Conservation (phyloP, 2,329 filamentous ascomycete genomes). For the Tolypocladium endophyticum region DNA sequence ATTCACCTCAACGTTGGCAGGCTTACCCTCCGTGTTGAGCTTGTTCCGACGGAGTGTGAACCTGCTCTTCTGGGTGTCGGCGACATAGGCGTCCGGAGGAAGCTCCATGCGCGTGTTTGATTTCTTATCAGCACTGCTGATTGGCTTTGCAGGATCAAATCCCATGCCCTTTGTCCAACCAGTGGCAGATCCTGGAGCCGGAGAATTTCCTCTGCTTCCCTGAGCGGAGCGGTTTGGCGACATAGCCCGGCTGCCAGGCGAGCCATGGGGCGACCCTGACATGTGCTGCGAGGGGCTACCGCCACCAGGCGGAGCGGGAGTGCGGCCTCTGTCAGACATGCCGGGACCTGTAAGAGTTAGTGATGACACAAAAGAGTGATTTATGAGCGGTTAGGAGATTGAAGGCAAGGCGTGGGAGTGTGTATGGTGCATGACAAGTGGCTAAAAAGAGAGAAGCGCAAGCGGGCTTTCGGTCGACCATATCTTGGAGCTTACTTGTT, state of each 20-base stretch:
- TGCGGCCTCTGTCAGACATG: slow-evolving; percentile 23
- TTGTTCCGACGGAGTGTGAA: slow-evolving; percentile 23
- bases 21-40: slow-evolving; percentile 48
- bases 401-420: neutral
- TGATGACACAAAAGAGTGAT: neutral
- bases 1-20: slow-evolving; percentile 54
- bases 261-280: neutral
- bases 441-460: neutral
- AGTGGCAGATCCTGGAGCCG: neutral
- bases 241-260: slow-evolving; percentile 3
- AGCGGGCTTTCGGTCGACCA: neutral
- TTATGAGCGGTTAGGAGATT: no score
- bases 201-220: slow-evolving; percentile 3
- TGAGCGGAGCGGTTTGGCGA: slow-evolving; percentile 10
- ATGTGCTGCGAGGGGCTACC: neutral
- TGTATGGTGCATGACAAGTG: neutral
- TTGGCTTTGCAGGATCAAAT: slow-evolving; percentile 31
- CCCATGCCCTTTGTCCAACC: slow-evolving; percentile 24
- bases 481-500: no score
- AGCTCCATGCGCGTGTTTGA: slow-evolving; percentile 42
- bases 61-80: slow-evolving; percentile 19
- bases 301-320: slow-evolving; percentile 9
- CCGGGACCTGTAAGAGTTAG: neutral
- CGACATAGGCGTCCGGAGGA: slow-evolving; percentile 44
- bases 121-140: slow-evolving; percentile 15